Base-by-base conservation (phyloP, 208 protist genomes). In the Trypanosomatidae sp. region DNA sequence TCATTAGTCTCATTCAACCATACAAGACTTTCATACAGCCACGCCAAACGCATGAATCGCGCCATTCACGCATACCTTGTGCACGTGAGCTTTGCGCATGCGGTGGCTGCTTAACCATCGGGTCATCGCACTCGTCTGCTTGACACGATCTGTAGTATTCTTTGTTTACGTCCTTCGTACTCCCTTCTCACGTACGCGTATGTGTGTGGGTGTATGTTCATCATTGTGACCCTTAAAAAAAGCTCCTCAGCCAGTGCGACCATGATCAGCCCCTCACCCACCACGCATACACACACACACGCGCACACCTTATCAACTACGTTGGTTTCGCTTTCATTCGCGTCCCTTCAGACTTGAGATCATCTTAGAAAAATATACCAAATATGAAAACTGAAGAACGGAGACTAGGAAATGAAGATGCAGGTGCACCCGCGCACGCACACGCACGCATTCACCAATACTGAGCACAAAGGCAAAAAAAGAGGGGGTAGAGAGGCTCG, bases 391-490 rank as follows among this genome's bases (percentile, higher is more conserved):
- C 36, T 39, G 22, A 58, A 58, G 19, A 58, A 62, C 10, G 56
- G 10, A 62, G 22, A 62, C 30, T 2, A 41, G 9, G 33, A 10
- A 39, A n/a, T 33, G 28, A 17, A 17, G 59, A 22, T 41, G 30
- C 10, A 43, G 6, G n/a, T 25, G n/a, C 64, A 50, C 64, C 52
- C 43, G 9, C 25, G 53, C 64, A 53, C 3, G 25, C 64, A 68
- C 59, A 41, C 59, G 44, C 59, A 46, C 59, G 25, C 62, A 50
- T 30, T 8, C 62, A 66, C 62, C 19, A 19, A 65, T 46, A 60
- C 25, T 3, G 36, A 39, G 3, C 36, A 39, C 36, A 39, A 0
- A 66, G 2, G 6, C 36, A 67, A n/a, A 67, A 46, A 46, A 46
- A 46, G 25, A 36, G 36, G 36, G 36, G 36, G 36, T 39, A 39